A percentile compares a stretch with the other conserved stretches of the same genome.
These are phyloP conservation scores for Sporothrix brasiliensis DNA, from an alignment of 2,329 filamentous ascomycete species.

Conservation along the genomic window DNA sequence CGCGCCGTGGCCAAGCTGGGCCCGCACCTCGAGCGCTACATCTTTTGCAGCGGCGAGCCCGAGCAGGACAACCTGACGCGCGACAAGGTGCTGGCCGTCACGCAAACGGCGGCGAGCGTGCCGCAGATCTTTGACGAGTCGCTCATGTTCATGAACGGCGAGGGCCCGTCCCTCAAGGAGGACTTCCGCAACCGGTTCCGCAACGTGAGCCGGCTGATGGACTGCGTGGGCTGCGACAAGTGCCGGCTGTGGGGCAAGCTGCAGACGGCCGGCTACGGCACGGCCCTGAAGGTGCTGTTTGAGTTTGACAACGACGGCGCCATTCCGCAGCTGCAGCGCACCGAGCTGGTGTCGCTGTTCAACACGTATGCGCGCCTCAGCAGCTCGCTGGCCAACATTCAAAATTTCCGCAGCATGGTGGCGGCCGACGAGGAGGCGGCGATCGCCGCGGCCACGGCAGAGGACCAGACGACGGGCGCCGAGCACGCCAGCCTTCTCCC, in stretches of 20 bases:
- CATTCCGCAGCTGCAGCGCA: constrained; percentile 74
- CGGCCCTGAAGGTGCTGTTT: constrained; percentile 92
- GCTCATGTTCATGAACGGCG: constrained; percentile 85
- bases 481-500: constrained; percentile 39
- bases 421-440: constrained; percentile 44
- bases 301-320: constrained; percentile 74
- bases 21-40: constrained; percentile 76
- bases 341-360: constrained; percentile 89
- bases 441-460: constrained; percentile 6
- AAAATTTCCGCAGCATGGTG: constrained; percentile 67
- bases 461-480: neutral
- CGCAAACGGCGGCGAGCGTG: constrained; percentile 68
- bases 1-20: constrained; percentile 89
- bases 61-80: constrained; percentile 79
- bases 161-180: constrained; percentile 80
- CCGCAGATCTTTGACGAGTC: constrained; percentile 90
- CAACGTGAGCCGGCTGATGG: constrained; percentile 96
- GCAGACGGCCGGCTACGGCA: constrained; percentile 91
- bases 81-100: constrained; percentile 76
- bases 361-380: constrained; percentile 91
- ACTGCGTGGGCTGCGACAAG: constrained; percentile 98
- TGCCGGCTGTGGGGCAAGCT: constrained; percentile 97
- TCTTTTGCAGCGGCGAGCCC: constrained; percentile 86
- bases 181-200: constrained; percentile 97
- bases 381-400: constrained; percentile 74